phyloP scores from a whole-genome alignment of 129 eudicot species.

The Deinandra increscens region DNA sequence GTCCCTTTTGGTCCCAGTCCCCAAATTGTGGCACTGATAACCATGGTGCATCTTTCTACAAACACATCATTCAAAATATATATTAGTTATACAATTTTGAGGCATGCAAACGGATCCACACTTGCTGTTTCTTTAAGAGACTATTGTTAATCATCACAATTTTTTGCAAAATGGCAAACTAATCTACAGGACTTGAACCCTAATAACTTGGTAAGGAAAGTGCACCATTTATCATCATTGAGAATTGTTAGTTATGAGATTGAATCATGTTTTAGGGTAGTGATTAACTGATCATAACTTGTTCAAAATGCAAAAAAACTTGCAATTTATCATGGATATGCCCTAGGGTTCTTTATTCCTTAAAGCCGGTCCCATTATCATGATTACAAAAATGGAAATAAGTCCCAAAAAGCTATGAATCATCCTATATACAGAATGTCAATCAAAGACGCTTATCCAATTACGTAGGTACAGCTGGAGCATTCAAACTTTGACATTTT shows the following conservation, averaged over 20 bases:
- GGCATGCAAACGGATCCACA: no score
- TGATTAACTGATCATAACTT: neutral
- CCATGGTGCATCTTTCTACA: constrained; percentile 82
- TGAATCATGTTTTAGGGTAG: constrained; percentile 11
- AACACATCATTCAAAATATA: constrained; percentile 3
- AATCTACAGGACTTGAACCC: no score
- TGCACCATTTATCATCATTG: no score
- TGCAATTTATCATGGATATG: neutral
- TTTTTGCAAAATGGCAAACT: no score
- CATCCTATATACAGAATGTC: constrained; percentile 14
- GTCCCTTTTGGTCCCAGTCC: constrained; percentile 95
- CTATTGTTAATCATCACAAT: neutral
- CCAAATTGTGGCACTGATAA: constrained; percentile 98
- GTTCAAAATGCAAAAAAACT: neutral
- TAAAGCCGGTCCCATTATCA: constrained; percentile 8
- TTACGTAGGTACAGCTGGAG: constrained; percentile 34
- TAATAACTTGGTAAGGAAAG: no score
- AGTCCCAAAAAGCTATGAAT: neutral
- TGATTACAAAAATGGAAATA: neutral
- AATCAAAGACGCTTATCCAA: constrained; percentile 26
- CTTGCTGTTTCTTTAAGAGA: neutral
- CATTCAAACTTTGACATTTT: constrained; percentile 15
- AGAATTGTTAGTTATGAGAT: neutral
- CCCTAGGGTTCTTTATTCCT: neutral
- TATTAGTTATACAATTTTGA: neutral